Conservation (phyloP, 2,329 filamentous ascomycete genomes). For the Paradendryphiella salina region DNA sequence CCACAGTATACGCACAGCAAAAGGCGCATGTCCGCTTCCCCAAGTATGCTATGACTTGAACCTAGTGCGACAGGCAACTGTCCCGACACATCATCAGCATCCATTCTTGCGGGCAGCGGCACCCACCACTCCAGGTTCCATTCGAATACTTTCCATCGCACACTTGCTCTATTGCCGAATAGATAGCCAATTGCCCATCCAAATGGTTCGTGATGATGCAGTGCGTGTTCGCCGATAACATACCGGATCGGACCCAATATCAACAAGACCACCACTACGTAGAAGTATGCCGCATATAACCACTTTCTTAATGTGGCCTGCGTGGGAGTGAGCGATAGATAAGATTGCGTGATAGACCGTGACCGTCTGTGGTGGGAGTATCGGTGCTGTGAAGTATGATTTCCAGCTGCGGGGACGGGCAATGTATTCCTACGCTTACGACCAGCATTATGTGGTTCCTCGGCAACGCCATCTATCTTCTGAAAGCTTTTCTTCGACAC, state of each 20-base stretch:
- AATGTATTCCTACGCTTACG: slow-evolving; percentile 44
- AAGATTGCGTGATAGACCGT: slow-evolving; percentile 59
- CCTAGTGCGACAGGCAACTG: slow-evolving; percentile 57
- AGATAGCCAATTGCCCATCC: slow-evolving; percentile 93
- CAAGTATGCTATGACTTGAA: slow-evolving; percentile 66
- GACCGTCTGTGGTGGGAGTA: slow-evolving; percentile 34
- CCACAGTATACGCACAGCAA: slow-evolving; percentile 75
- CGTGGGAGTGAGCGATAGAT: slow-evolving; percentile 75
- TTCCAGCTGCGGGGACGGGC: slow-evolving; percentile 30
- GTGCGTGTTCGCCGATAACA: slow-evolving; percentile 68
- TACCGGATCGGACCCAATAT: slow-evolving; percentile 72
- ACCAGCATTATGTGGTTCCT: slow-evolving; percentile 3
- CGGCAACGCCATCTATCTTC: slow-evolving; percentile 4
- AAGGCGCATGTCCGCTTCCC: slow-evolving; percentile 80
- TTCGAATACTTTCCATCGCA: slow-evolving; percentile 72
- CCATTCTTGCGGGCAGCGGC: slow-evolving; percentile 61
- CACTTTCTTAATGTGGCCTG: slow-evolving; percentile 80
- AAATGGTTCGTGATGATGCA: slow-evolving; percentile 76
- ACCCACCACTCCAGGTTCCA: slow-evolving; percentile 76
- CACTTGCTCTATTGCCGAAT: slow-evolving; percentile 73
- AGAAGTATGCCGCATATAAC: slow-evolving; percentile 80
- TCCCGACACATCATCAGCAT: slow-evolving; percentile 19
- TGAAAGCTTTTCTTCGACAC: slow-evolving; percentile 24
- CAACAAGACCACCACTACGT: slow-evolving; percentile 65
- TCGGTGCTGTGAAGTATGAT: slow-evolving; percentile 26